Evolutionary conservation across 768 basidiomycete species (phyloP), one percentile per base, ranked within the genome.

Genomic region (Lactifluus volemus): DNA sequence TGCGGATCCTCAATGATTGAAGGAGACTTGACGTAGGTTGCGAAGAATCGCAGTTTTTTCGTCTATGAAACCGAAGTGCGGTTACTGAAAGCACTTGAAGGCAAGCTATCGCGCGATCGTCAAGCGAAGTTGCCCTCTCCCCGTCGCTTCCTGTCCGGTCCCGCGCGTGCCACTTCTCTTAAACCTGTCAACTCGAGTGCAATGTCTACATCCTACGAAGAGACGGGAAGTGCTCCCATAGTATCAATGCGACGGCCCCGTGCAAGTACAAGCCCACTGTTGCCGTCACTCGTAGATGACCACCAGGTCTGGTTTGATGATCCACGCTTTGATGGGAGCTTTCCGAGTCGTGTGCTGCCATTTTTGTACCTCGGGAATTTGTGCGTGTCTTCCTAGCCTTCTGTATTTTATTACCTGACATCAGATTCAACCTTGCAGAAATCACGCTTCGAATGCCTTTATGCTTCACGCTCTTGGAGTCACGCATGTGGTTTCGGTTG

Each of bases 391-490:
- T 44, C 29, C 54, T 39, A 21, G 39, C 10, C 19, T 17, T 10
- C 29, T 38, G 6, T 51, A 55, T 52, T 47, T 47, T 60, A 57
- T 67, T 66, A 60, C 50, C 68, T 66, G 67, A 67, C 67, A 17
- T 57, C 12, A 11, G 48, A 51, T 53, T 25, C 59, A 9, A 49
- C 25, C 47, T 44, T 36, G 47, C 62, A 92, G 92, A 72, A 92
- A 93, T 67, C 96, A 98, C 67, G 96, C 96, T 0, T 78, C 86
- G 30, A 98, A 98, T 72, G 93, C 85, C 55, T 91, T 90, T 68
- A 97, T 98, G 94, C 84, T 98, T 3, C 89, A 94, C 68, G 92
- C 92, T 3, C 81, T 98, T 15, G 93, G 93, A 29, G 95, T 98
- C 68, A 96, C 94, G 2, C 95, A 98, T 70, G 94, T 98, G 64